These are phyloP conservation scores for Metarhizium brunneum DNA, from an alignment of 2,329 filamentous ascomycete genomes.

Conservation along the genomic window DNA sequence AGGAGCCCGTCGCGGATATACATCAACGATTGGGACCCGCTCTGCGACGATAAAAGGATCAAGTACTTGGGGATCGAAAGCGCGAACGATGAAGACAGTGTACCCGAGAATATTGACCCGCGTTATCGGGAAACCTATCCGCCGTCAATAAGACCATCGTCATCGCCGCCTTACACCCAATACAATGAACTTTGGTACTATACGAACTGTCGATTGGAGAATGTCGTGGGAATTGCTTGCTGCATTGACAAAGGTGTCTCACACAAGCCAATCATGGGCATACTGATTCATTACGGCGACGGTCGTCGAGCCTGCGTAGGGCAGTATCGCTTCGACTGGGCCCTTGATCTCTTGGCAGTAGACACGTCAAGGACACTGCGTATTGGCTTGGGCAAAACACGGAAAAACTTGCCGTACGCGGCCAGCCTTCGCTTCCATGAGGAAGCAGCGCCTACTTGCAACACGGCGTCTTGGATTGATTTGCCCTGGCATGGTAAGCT, in stretches of 20 bases:
- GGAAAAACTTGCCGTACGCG: no score
- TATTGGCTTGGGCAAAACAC: not conserved
- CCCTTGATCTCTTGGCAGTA: not conserved
- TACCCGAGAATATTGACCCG: no score
- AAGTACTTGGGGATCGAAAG: no score
- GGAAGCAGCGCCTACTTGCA: no score
- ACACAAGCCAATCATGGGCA: constrained; percentile 2
- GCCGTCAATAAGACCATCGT: not conserved
- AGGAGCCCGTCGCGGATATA: no score
- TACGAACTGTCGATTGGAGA: constrained; percentile 1
- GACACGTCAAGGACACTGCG: not conserved
- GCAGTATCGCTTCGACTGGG: constrained; percentile 3
- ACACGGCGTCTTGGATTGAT: no score
- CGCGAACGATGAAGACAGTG: no score
- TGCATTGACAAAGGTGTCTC: not conserved
- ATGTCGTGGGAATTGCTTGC: constrained; percentile 2
- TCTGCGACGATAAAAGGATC: no score
- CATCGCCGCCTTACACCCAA: constrained; percentile 2
- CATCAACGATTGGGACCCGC: no score
- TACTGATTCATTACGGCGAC: not conserved
- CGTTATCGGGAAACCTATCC: no score
- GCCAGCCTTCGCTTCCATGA: no score
- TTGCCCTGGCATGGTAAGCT: no score
- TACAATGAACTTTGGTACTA: constrained; percentile 5
- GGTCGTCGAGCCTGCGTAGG: constrained; percentile 4